Base-by-base conservation (phyloP, 805 yeast species). In the Saccharomycopsis vini region DNA sequence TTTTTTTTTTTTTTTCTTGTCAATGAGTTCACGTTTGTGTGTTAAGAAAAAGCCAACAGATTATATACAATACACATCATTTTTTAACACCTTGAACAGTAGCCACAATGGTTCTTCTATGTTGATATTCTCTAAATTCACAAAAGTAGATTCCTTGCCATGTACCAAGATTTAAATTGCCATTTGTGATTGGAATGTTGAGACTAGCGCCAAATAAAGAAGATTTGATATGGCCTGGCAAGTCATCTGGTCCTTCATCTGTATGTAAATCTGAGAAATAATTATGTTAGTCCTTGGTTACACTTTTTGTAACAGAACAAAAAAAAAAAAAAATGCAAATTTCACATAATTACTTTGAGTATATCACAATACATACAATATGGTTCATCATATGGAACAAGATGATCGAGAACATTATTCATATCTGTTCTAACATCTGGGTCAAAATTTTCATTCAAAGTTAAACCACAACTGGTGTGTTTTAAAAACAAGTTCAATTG, bases 141-240 rank as follows among this genome's bases (percentile, higher is more conserved):
- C 83, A 67, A 40, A 81, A 64, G 68, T 82, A 84, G 34, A 85
- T 71, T 0, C 92, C 94, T 57, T 84, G 94, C 94, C 94, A 85
- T 0, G 92, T 84, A 1, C 94, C 94, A 0, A 79, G 68, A 1
- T 79, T 80, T 44, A 84, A 62, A 28, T 66, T 58, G 1, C 94
- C 94, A 53, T 82, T 73, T 19, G 69, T 57, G 39, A 84, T 82
- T 2, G 94, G 94, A 35, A 84, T 75, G 3, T 74, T 66, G 22
- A 84, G 62, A 3, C 76, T 68, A 5, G 76, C 80, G 16, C 94
- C 92, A 7, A 80, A 70, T 39, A 75, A 47, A 2, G 75, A 62
- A 16, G 82, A 69, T 56, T 82, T 79, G 41, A 79, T 77, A 59
- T 84, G 94, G 0, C 89, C 83, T 2, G 90, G 85, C 88, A 83